Evolutionary conservation across 805 yeast species (phyloP), one percentile per base, ranked within the genome.

Genomic region (Candida nanaspora): DNA sequence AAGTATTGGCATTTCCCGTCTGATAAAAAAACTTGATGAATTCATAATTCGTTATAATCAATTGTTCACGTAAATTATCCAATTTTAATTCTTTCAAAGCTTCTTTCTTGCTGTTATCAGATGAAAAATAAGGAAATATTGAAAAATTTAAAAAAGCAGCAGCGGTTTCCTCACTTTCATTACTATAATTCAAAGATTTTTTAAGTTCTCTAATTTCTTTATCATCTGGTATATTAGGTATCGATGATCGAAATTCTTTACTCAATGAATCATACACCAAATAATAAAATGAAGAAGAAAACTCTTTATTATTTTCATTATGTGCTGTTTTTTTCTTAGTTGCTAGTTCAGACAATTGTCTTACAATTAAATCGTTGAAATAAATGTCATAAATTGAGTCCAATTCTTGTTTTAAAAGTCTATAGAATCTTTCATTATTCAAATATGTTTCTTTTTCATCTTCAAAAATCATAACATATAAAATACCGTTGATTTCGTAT

Each of bases 401-500:
- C 6, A 61, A 41, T 19, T 48, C 44, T 6, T 21, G 5, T 13
- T 49, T 43, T 3, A 59, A 37, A 14, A 23, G 13, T 5, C 33
- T 6, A 33, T 45, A 42, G 33, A 56, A 8, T 38, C 6, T 38
- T 25, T 11, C 35, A 15, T 6, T 23, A 7, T 20, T 23, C n/a
- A 22, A 13, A 42, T 29, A 2, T 18, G 25, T 2, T 13, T 19
- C 34, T 4, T 37, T 20, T 2, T 9, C 40, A 2, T 44, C 20
- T 9, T 51, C 35, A 39, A 41, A 52, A 3, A 61, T 20, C 21
- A 59, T 27, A 0, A 46, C 39, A 34, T 59, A 57, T 29, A 60
- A 28, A 10, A 56, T 49, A 9, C 64, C 63, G 39, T 55, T 53
- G 7, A 51, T 45, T 43, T 61, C 65, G 36, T 61, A 61, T 2